Evolutionary conservation across 1,284 basidiomycete species (phyloP).

Genomic region (Malassezia cuniculi): DNA sequence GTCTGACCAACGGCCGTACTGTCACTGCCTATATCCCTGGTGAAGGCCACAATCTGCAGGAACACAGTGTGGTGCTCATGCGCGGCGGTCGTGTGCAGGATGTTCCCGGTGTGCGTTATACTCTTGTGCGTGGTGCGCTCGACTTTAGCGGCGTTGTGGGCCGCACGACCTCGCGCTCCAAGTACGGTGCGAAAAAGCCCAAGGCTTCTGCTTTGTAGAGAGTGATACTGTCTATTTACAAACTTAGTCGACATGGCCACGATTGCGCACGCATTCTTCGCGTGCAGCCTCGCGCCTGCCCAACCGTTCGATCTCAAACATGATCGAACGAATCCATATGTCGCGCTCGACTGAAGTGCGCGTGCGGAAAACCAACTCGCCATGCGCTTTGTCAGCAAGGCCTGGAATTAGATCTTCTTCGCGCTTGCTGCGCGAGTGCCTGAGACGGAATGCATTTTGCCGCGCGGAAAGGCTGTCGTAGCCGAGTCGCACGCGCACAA

Average conservation of each 20-base stretch:
- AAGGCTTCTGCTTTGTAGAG: slow-evolving; percentile 36
- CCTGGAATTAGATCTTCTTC: slow-evolving; percentile 47
- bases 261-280: slow-evolving; percentile 35
- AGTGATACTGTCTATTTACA: not conserved
- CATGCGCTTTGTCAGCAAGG: slow-evolving; percentile 53
- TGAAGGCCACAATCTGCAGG: slow-evolving; percentile 95
- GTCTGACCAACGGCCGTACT: slow-evolving; percentile 75
- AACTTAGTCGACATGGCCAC: slow-evolving; percentile 17
- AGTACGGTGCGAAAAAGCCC: slow-evolving; percentile 89
- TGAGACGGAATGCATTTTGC: slow-evolving; percentile 4
- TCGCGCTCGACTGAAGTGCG: slow-evolving; percentile 68
- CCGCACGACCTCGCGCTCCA: slow-evolving; percentile 67
- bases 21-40: slow-evolving; percentile 90
- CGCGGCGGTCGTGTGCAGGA: slow-evolving; percentile 91
- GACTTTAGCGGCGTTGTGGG: slow-evolving; percentile 86
- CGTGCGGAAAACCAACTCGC: slow-evolving; percentile 58
- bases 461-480: slow-evolving; percentile 13
- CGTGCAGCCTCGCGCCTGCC: slow-evolving; percentile 36
- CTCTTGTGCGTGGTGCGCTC: slow-evolving; percentile 79
- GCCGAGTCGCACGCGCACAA: slow-evolving; percentile 31
- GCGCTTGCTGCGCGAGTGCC: not conserved
- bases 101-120: slow-evolving; percentile 65
- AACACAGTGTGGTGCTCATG: slow-evolving; percentile 87
- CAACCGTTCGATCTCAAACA: slow-evolving; percentile 66
- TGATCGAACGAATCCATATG: slow-evolving; percentile 73